phyloP scores from a whole-genome alignment of 1,139 yeast species.

The Hyphopichia buzzinii region DNA sequence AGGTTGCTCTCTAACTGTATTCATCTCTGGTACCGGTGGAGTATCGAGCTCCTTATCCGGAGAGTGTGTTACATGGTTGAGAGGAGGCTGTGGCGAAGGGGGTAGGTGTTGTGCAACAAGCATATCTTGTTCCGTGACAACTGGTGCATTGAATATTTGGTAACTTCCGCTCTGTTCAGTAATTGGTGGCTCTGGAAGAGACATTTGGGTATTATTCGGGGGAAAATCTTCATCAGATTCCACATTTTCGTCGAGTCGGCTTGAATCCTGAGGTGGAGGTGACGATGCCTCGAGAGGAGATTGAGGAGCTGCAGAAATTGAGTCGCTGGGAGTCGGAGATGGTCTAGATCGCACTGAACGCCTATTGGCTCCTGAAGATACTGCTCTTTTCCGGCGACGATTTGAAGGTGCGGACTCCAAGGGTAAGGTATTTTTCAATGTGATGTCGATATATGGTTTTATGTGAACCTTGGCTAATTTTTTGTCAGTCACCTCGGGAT shows the following conservation, averaged over 20 bases:
- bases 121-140: background rate
- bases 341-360: background rate
- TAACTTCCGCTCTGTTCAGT: too few species aligned
- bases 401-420: background rate
- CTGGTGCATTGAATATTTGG: too few species aligned
- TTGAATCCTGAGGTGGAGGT: background rate
- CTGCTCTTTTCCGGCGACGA: background rate
- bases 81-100: background rate
- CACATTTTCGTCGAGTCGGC: background rate
- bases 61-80: too few species aligned
- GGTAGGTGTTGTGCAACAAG: background rate
- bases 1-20: background rate
- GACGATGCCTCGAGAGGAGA: background rate
- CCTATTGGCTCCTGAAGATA: background rate
- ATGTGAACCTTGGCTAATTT: conserved; percentile 30
- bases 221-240: background rate
- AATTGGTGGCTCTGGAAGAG: background rate
- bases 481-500: conserved; percentile 24
- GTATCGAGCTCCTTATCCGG: background rate
- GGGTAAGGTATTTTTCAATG: conserved; percentile 19
- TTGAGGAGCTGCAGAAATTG: conserved; percentile 47
- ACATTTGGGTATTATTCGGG: background rate
- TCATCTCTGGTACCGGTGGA: background rate
- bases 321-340: background rate
- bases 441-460: conserved; percentile 38